Evolutionary conservation across 106 monocot genomes (phyloP).

Genomic region (Triglochin maritima): DNA sequence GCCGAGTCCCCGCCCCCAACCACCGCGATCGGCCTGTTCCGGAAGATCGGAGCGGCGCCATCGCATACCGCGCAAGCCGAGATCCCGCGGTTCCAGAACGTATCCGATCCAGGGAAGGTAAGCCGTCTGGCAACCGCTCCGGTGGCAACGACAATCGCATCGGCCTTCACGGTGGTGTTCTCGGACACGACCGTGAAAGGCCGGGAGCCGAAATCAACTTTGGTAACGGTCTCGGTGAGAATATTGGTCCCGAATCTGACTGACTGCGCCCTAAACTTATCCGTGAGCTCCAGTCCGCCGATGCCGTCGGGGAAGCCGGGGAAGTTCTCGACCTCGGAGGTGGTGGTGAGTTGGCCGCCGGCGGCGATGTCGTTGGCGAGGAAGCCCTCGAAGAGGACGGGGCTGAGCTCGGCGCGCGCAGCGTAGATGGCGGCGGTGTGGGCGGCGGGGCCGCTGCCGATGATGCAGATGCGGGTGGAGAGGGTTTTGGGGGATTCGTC

Average conservation of each 20-base stretch:
- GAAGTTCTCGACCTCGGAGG: slow-evolving; percentile 96
- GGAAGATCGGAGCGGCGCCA: slow-evolving; percentile 87
- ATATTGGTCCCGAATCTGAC: slow-evolving; percentile 54
- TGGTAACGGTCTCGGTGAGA: slow-evolving; percentile 62
- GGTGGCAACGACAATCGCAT: slow-evolving; percentile 70
- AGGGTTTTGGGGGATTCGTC: slow-evolving; percentile 12
- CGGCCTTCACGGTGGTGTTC: slow-evolving; percentile 49
- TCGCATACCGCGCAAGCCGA: slow-evolving; percentile 96
- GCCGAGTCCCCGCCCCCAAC: slow-evolving; percentile 85
- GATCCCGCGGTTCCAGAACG: slow-evolving; percentile 77
- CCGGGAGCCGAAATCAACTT: slow-evolving; percentile 51
- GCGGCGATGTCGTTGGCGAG: slow-evolving; percentile 85
- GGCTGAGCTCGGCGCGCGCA: slow-evolving; percentile 70
- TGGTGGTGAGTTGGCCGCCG: slow-evolving; percentile 92
- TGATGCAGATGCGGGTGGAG: slow-evolving; percentile 68
- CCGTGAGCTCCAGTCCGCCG: slow-evolving; percentile 64
- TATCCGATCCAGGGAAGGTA: slow-evolving; percentile 51
- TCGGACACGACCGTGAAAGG: slow-evolving; percentile 53
- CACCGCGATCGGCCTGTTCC: slow-evolving; percentile 61
- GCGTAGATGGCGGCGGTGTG: slow-evolving; percentile 96
- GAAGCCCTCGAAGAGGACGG: slow-evolving; percentile 90
- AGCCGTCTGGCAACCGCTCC: slow-evolving; percentile 89
- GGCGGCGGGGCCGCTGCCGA: slow-evolving; percentile 85
- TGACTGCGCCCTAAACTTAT: slow-evolving; percentile 62
- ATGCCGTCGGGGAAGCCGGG: slow-evolving; percentile 92